Conservation (phyloP, 768 basidiomycete genomes). For the Boletus vinaceobasis region DNA sequence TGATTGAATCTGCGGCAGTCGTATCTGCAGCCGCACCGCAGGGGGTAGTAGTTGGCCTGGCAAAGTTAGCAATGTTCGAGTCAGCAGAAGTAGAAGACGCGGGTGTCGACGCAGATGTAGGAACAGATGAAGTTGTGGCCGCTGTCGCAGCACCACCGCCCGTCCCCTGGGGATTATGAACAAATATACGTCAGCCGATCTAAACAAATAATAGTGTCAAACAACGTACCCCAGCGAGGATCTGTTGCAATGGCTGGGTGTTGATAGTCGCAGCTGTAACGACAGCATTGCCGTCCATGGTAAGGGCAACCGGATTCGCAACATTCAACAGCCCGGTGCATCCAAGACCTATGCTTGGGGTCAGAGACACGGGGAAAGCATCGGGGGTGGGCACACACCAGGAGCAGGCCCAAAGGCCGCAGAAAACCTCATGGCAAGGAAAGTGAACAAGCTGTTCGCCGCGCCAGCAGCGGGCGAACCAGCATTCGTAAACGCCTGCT, state of each 20-base stretch:
- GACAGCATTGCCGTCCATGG: constrained; percentile 24
- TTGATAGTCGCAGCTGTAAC: constrained; percentile 27
- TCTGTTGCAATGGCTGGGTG: constrained; percentile 17
- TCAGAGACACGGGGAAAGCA: neutral
- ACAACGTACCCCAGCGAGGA: constrained; percentile 7
- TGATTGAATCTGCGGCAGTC: neutral
- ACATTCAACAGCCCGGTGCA: constrained; percentile 22
- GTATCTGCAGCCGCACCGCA: neutral
- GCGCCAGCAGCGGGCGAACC: constrained; percentile 19
- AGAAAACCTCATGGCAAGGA: constrained; percentile 30
- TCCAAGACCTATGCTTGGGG: constrained; percentile 17
- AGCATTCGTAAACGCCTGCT: constrained; percentile 15
- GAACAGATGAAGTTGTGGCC: neutral
- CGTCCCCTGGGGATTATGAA: neutral
- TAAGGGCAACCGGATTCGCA: constrained; percentile 21
- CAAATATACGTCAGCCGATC: neutral
- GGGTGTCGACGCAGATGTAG: neutral
- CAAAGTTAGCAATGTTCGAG: neutral
- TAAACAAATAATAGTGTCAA: neutral
- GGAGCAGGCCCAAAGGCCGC: constrained; percentile 22
- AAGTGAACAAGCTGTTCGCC: constrained; percentile 27
- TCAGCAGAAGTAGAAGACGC: neutral
- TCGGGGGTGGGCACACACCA: constrained; percentile 9
- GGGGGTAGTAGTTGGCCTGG: neutral
- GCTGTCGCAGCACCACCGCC: neutral